These are phyloP conservation scores for Tuber indicum DNA, from an alignment of 495 filamentous ascomycete species.

Conservation along the genomic window DNA sequence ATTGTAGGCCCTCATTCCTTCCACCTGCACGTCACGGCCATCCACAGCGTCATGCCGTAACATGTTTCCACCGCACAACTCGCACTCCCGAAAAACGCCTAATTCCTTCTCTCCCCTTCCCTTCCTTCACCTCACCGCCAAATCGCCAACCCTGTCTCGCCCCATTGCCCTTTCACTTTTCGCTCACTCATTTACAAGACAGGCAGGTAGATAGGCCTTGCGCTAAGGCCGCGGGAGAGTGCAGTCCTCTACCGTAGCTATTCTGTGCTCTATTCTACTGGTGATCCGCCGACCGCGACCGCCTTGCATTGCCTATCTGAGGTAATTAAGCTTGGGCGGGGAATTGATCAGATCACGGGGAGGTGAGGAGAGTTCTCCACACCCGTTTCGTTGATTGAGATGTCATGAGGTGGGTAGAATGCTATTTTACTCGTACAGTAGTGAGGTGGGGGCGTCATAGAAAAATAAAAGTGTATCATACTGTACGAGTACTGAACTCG, in stretches of 20 bases:
- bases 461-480: background rate
- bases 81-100: background rate
- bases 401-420: background rate
- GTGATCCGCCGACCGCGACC: background rate
- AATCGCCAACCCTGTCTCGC: background rate
- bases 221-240: background rate
- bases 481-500: too few species aligned
- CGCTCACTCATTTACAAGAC: background rate
- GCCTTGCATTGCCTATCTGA: background rate
- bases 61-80: background rate
- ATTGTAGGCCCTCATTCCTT: background rate
- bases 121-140: background rate
- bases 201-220: background rate
- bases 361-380: background rate
- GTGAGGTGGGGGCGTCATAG: background rate
- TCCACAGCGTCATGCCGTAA: background rate
- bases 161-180: conserved; percentile 2
- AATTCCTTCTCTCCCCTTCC: background rate
- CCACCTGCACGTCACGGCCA: background rate
- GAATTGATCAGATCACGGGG: background rate
- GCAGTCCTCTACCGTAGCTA: background rate
- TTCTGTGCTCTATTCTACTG: background rate
- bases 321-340: background rate
- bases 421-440: background rate
- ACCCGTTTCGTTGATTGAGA: background rate